Evolutionary conservation across 148 eudicot species (phyloP), one percentile per base, ranked within the genome.

Genomic region (Rhododendron vialii): DNA sequence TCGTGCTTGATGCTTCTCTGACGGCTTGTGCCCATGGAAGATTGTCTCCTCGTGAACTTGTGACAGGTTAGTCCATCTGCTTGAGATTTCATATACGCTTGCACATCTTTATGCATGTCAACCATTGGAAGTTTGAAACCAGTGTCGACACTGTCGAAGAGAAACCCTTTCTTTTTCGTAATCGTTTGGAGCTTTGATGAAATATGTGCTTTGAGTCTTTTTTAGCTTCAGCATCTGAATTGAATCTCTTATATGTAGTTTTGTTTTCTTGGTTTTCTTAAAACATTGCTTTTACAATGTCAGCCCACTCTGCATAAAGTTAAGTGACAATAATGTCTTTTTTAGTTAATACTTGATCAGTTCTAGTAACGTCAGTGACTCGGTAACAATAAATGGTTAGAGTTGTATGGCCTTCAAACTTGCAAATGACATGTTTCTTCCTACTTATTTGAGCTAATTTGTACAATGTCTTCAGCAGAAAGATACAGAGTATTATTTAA

Each of bases 21-120:
- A 93, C 99, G 24, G 98, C 99, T 50, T 93, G 96, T 89, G 98
- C 95, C 73, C 92, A 97, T 91, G 98, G 93, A 85, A 93, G 88
- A 83, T 85, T 97, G 84, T 97, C 98, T 71, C 98, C 99, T 20
- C 98, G 98, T 88, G 99, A 97, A 86, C 89, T 97, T 57, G 93
- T 93, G 41, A 97, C 99, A 85, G 99, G 99, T 96, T 90, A 84
- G 94, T 92, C 33, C 86, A 75, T 87, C 45, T 75, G 14, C 83
- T 30, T 81, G 9, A 51, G 24, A 80, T 80, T 51, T 20, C 15
- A 14, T 24, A 45, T 15, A 7, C 26, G 26, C 35, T 79, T 79
- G 26, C 36, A 12, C 20, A 20, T 38, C 7, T 73, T 73, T 6
- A 6, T 75, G 79, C 61, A 20, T 48, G 12, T 78, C 50, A 38